These are phyloP conservation scores for Herpotrichia juniperi DNA, from an alignment of 2,329 filamentous ascomycete species.

Conservation along the genomic window DNA sequence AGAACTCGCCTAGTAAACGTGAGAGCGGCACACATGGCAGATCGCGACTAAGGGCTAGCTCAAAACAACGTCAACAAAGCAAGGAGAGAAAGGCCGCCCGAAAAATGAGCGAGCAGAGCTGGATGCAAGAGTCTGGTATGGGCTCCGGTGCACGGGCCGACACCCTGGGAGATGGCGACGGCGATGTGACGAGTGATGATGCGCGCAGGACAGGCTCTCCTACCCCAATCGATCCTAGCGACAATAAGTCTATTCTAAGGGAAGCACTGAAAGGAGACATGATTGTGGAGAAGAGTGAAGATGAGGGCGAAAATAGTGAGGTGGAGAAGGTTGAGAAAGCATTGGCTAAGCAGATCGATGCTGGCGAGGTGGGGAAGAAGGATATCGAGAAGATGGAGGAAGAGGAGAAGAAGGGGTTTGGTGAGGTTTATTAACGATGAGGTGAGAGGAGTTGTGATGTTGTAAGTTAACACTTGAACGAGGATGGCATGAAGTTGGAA, in stretches of 20 bases:
- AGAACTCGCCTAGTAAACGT: slow-evolving; percentile 14
- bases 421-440: slow-evolving; percentile 44
- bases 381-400: slow-evolving; percentile 39
- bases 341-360: slow-evolving; percentile 8
- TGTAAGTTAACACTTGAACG: too few relatives aligned
- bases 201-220: slow-evolving; percentile 7
- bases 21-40: slow-evolving; percentile 22
- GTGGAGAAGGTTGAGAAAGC: slow-evolving; percentile 11
- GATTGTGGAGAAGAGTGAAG: slow-evolving; percentile 37
- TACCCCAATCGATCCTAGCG: slow-evolving; percentile 6
- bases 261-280: slow-evolving; percentile 43
- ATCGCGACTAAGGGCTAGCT: slow-evolving; percentile 28
- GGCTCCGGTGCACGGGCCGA: slow-evolving; percentile 51
- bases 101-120: slow-evolving; percentile 43
- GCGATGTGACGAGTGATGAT: slow-evolving; percentile 32
- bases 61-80: slow-evolving; percentile 37
- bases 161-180: slow-evolving; percentile 51
- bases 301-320: slow-evolving; percentile 23
- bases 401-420: slow-evolving; percentile 34
- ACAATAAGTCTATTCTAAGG: slow-evolving; percentile 31
- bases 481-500: too few relatives aligned
- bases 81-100: slow-evolving; percentile 43
- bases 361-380: slow-evolving; percentile 24
- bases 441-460: too few relatives aligned
- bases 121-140: slow-evolving; percentile 57